Base-by-base conservation (phyloP, 768 basidiomycete species). In the Boletus patriciae region DNA sequence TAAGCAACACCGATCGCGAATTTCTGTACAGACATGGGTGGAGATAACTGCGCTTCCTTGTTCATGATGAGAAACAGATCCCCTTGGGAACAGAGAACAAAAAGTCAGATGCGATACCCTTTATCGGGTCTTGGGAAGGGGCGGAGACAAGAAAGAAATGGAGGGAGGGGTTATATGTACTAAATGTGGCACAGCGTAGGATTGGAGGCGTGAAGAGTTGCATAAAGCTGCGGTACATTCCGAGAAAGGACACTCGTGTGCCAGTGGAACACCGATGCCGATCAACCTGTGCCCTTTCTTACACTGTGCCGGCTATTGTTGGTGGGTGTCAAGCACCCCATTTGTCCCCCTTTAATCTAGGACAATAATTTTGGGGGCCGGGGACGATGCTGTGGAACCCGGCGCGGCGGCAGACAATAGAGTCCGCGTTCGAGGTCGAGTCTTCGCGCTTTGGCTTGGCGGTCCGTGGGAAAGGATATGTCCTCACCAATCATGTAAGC, bases 201-300 rank as follows among this genome's bases (percentile, higher is more conserved):
- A 59, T 51, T 49, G 65, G 52, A 62, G 55, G 61, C 58, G 50
- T 38, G 50, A 45, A 68, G 54, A 44, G 61, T 48, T 63, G 56
- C 62, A 70, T 59, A 61, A 66, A 57, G 52, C 45, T 61, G 66
- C 68, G 70, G 70, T 70, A 70, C 62, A 71, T 72, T 66, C 70
- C 70, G 70, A 66, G 70, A 61, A 65, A 41, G 57, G 56, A n/a
- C 52, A 46, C 47, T 31, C 40, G 38, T 43, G 50, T 54, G 66
- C 42, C 47, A 54, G 46, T 62, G 46, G 60, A 52, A 34, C 31
- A 29, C 50, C 33, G 61, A 50, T 43, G 50, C 8, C 18, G 34
- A 55, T 57, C 50, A 63, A 61, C 52, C 62, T 58, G 64, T 57
- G 55, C 50, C 44, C 37, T 45, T 60, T 54, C 33, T 46, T 50